Percentiles rank a stretch among this genome's conserved stretches.
phyloP scores from a whole-genome alignment of 1,284 basidiomycete species.

The Melampsora larici-populina region DNA sequence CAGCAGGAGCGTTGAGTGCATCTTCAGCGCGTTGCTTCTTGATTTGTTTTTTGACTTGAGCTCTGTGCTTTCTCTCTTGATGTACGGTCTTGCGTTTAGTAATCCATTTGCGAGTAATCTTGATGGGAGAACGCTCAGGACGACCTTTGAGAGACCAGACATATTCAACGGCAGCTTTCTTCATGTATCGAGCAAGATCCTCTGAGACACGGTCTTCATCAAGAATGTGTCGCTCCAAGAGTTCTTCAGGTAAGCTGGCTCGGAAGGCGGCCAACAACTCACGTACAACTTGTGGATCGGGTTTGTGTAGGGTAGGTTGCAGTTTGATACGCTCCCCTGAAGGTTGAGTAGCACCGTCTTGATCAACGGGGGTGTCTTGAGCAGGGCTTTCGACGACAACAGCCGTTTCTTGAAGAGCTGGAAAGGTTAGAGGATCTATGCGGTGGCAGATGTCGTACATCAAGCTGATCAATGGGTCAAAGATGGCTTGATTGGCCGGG shows the following conservation, averaged over 20 bases:
- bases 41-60: slow-evolving; percentile 26
- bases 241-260: slow-evolving; percentile 14
- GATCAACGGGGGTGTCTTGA: not conserved
- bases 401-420: not conserved
- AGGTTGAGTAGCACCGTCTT: not conserved
- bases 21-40: slow-evolving; percentile 24
- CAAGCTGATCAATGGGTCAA: slow-evolving; percentile 20
- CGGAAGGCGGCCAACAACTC: slow-evolving; percentile 22
- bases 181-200: slow-evolving; percentile 40
- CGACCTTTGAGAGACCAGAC: slow-evolving; percentile 31
- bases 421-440: slow-evolving; percentile 37
- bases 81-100: slow-evolving; percentile 1
- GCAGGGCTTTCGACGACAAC: not conserved
- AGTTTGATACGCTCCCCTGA: not conserved
- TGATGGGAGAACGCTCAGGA: not conserved
- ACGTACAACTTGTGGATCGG: slow-evolving; percentile 10
- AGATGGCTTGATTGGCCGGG: not conserved
- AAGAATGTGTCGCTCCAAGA: slow-evolving; percentile 20
- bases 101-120: slow-evolving; percentile 21
- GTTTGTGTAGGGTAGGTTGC: slow-evolving; percentile 21
- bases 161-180: slow-evolving; percentile 35
- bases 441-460: slow-evolving; percentile 37
- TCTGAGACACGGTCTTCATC: slow-evolving; percentile 41
- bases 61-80: slow-evolving; percentile 27
- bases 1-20: not conserved